Evolutionary conservation across 2,329 filamentous ascomycete species (phyloP), one percentile per base, ranked within the genome.

Genomic region (Aureobasidium sp.): DNA sequence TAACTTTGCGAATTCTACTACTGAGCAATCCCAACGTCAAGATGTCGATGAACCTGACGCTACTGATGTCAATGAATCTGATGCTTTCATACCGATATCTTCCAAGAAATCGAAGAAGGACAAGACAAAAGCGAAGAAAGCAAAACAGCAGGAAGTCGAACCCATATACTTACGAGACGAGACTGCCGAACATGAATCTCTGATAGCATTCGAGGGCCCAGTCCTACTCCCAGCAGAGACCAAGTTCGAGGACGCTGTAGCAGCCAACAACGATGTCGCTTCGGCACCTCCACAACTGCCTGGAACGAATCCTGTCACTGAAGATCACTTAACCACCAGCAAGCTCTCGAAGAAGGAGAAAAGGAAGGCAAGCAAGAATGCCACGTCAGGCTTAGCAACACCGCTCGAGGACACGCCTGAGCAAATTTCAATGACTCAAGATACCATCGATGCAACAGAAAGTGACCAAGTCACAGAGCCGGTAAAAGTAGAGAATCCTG

Each of bases 81-180:
- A 15, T 33, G n/a, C n/a, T 5, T 48, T 27, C n/a, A 33, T 49
- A 27, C 60, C 57, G 49, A 45, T 62, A 9, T 40, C 60, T 5
- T 15, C 52, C 19, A 52, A 47, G 17, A 65, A 50, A 37, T 65
- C 66, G 50, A 66, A 64, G 45, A 69, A 64, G 56, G 63, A 62
- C 49, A 69, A 66, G 48, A 60, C 58, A 15, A 67, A 67, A 56
- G 65, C 62, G 49, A 69, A 70, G 61, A 69, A 70, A 45, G 62
- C 31, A n/a, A 59, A 40, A 29, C 59, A 53, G 42, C 64, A 33
- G 8, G 42, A n/a, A 11, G 5, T 31, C 12, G 42, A 48, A 12
- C 7, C 31, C 4, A 15, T 37, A n/a, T 4, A 31, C 17, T n/a
- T 39, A 5, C 42, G 15, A 19, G 12, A 17, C 17, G 42, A 33